Conservation (phyloP, 441 rosid genomes). For the Jatropha podagrica region DNA sequence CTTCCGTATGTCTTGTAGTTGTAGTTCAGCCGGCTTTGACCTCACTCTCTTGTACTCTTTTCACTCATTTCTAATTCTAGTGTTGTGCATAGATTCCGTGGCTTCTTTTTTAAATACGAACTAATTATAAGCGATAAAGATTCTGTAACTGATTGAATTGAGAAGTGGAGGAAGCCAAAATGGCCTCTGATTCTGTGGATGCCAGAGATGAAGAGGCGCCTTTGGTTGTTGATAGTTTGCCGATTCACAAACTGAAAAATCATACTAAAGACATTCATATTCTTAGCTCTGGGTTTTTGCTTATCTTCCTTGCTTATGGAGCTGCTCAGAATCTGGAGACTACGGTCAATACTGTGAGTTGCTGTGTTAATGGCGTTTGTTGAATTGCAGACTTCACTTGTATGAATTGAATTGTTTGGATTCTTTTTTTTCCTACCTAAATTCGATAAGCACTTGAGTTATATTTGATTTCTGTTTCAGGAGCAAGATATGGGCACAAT, state of each 20-base stretch:
- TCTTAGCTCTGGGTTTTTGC: slow-evolving; percentile 73
- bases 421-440: background rate
- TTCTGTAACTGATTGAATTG: slow-evolving; percentile 12
- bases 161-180: slow-evolving; percentile 23
- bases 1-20: slow-evolving; percentile 23
- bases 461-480: slow-evolving; percentile 37
- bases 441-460: background rate
- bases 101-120: background rate
- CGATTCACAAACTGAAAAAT: slow-evolving; percentile 29
- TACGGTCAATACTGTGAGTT: slow-evolving; percentile 63
- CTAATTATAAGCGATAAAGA: background rate
- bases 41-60: slow-evolving; percentile 25
- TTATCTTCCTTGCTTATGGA: slow-evolving; percentile 82
- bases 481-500: slow-evolving; percentile 71
- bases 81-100: background rate
- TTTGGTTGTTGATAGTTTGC: slow-evolving; percentile 44
- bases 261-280: slow-evolving; percentile 71
- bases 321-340: slow-evolving; percentile 97
- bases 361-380: background rate
- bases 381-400: slow-evolving; percentile 1
- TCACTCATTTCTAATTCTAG: slow-evolving; percentile 6
- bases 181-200: slow-evolving; percentile 35
- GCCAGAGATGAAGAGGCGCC: slow-evolving; percentile 61
- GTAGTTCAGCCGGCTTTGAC: slow-evolving; percentile 36
- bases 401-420: background rate